Evolutionary conservation across 768 basidiomycete genomes (phyloP).

Genomic region (Imleria badia): DNA sequence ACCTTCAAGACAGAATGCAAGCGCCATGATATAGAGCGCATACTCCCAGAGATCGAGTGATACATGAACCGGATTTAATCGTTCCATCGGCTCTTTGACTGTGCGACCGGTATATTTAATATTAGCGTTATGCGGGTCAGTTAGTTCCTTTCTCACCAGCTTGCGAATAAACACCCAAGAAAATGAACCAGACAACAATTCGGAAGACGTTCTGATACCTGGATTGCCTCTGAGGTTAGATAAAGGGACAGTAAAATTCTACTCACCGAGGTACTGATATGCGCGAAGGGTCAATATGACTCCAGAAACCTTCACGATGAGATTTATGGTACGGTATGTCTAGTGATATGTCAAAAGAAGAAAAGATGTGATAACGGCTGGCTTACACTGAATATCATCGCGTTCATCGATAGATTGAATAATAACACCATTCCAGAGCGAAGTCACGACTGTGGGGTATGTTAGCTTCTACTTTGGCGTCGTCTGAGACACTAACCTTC

Average conservation of each 20-base stretch:
- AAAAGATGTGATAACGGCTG: not conserved
- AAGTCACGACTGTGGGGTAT: constrained; percentile 60
- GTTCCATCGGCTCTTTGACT: constrained; percentile 80
- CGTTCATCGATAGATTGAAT: constrained; percentile 75
- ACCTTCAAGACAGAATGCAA: constrained; percentile 84
- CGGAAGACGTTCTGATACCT: constrained; percentile 88
- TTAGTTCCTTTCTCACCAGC: constrained; percentile 53
- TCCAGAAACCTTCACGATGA: constrained; percentile 57
- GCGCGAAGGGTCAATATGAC: constrained; percentile 72
- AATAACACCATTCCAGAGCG: constrained; percentile 80
- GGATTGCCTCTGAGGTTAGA: not conserved
- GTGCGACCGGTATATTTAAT: not conserved
- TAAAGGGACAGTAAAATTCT: not conserved
- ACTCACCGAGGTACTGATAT: constrained; percentile 74
- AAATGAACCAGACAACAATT: constrained; percentile 73
- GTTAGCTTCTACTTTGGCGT: constrained; percentile 2
- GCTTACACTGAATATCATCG: constrained; percentile 76
- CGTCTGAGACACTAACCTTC: constrained; percentile 48
- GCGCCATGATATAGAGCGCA: constrained; percentile 71
- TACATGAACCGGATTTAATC: constrained; percentile 51
- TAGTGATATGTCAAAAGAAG: constrained; percentile 29
- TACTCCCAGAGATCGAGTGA: constrained; percentile 81
- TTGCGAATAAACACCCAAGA: constrained; percentile 79
- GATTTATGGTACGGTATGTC: constrained; percentile 67
- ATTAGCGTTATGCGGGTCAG: not conserved